These are phyloP conservation scores for Pleodorina starrii DNA, from an alignment of 139 green algal species.

Conservation along the genomic window DNA sequence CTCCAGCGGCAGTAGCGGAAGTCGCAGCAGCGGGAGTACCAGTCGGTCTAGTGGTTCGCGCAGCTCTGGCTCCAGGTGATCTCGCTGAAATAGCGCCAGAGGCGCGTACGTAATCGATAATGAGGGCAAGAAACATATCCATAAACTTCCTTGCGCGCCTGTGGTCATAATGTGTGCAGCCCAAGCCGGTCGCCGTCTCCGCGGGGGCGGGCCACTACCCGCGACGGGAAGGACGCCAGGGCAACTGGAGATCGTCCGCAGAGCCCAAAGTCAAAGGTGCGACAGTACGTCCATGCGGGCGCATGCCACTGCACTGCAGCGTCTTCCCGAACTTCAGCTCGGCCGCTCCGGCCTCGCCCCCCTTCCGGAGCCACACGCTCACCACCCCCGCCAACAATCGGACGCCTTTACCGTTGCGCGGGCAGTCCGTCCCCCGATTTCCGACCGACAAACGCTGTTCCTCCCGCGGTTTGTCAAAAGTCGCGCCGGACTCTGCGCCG, in stretches of 20 bases:
- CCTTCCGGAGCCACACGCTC: too few relatives aligned
- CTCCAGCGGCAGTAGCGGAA: constrained; percentile 32
- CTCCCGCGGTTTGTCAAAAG: too few relatives aligned
- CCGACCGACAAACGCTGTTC: too few relatives aligned
- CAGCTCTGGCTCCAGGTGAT: constrained; percentile 33
- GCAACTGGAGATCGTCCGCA: not conserved
- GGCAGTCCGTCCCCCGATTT: too few relatives aligned
- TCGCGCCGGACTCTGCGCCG: too few relatives aligned
- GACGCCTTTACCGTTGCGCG: too few relatives aligned
- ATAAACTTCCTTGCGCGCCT: not conserved
- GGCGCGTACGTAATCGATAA: too few relatives aligned
- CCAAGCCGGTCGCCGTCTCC: constrained; percentile 21
- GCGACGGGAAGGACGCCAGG: not conserved
- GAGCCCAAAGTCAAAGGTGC: constrained; percentile 21
- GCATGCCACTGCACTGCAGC: too few relatives aligned
- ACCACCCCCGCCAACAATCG: too few relatives aligned
- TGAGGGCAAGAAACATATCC: not conserved
- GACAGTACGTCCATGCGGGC: not conserved
- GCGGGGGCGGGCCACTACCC: not conserved
- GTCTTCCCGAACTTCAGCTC: too few relatives aligned
- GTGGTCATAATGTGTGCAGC: not conserved
- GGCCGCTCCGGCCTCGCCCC: too few relatives aligned
- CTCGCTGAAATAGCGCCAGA: not conserved
- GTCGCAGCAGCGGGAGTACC: constrained; percentile 32
- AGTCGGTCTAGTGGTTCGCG: constrained; percentile 32